Base-by-base conservation (phyloP, 2,329 filamentous ascomycete species). In the Sphaceloma murrayae region DNA sequence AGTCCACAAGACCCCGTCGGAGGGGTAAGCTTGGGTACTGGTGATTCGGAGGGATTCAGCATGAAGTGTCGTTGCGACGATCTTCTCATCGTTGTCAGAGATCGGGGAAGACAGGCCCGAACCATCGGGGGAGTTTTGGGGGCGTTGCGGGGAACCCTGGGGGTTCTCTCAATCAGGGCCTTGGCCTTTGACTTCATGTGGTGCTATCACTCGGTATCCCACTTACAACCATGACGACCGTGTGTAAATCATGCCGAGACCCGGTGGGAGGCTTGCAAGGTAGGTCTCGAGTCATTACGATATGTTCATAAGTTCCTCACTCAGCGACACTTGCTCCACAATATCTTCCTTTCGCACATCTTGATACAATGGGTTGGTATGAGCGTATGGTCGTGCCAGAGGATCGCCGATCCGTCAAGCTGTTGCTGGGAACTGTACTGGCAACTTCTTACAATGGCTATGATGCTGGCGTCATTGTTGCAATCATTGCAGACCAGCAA, bases 381-480 rank as follows among this genome's bases (percentile, higher is more conserved):
- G 53, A 62, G 45, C 59, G 47, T 30, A 64, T 65, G 46, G 54
- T 66, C 6, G 61, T 62, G 1, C 54, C 56, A n/a, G 55, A 62
- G 49, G 63, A 66, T 50, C 60, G 62, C 49, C 60, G 57, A 52
- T 63, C 62, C 29, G 60, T 60, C 6, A 49, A 62, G 16, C 31
- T 62, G 36, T 51, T 62, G 8, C 62, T 62, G 53, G 63, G 63
- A 34, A 64, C 66, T 58, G 56, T 65, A 9, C 62, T 65, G 36
- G 51, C 56, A 5, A 64, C 59, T 5, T 65, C 62, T 43, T 67
- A 67, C 52, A 65, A 67, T 52, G 64, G 62, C 2, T 66, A 66
- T 40, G 64, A 67, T 57, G 62, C 61, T 26, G 60, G 60, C 5
- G 65, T 67, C 45, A 66, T 66, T 62, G 65, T 63, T 1, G 63